Evolutionary conservation across 1,284 basidiomycete genomes (phyloP), one percentile per base, ranked within the genome.

Genomic region (Trametes polyzona): DNA sequence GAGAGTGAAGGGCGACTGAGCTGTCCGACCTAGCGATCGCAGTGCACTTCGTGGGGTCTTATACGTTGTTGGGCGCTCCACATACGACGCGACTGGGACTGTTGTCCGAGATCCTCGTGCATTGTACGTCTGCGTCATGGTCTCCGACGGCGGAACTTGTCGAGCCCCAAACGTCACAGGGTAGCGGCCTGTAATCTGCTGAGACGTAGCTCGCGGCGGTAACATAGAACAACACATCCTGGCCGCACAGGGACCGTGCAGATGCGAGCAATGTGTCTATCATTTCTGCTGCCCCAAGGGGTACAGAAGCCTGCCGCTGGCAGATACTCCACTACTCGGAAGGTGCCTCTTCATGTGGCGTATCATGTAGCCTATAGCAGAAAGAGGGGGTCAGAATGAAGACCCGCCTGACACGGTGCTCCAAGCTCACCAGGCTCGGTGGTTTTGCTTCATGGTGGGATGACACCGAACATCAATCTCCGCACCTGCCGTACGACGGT

Each of bases 291-390:
- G 12, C 35, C n/a, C 35, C 35, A 23, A 37, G 33, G 42, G 35
- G 35, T 23, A 23, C 47, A 26, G 21, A 48, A 33, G 8, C 35
- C 10, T 16, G 47, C 23, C 11, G 21, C 47, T 48, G 35, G 47
- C 47, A 37, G 47, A 27, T 39, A 36, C 47, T 48, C 47, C 47
- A 33, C 47, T n/a, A 39, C 47, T 26, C 47, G 35, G 35, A 35
- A 29, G 16, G 16, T n/a, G 30, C 39, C n/a, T 17, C 11, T 36
- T 48, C 23, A 7, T 23, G 2, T 17, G 9, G 5, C 33, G 33
- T 47, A 47, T 47, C 46, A n/a, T 36, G 19, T 36, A 37, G 35
- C 47, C 35, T 48, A 48, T 48, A 24, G 29, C 24, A 14, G 23
- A 10, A 36, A 23, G 10, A 23, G 35, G 47, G 12, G 17, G 19